Evolutionary conservation across 495 filamentous ascomycete species (phyloP), one percentile per base, ranked within the genome.

Genomic region (Penicillium antarcticum): DNA sequence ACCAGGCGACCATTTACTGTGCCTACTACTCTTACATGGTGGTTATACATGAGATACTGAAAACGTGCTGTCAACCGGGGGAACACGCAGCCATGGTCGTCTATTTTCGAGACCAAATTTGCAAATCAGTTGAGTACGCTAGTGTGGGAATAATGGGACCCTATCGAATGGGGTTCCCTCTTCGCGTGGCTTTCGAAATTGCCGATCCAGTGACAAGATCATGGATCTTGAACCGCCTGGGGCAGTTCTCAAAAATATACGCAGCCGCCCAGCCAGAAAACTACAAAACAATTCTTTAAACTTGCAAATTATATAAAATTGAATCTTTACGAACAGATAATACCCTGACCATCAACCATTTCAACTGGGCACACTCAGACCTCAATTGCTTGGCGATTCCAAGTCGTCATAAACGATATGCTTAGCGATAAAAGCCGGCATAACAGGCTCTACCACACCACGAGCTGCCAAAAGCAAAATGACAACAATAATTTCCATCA

Each of bases 101-200:
- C 19, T 66, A 65, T 49, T 70, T 61, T 26, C 53, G 63, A 13
- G 69, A 70, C 51, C 63, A 65, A 51, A 68, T 70, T 19, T 72
- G 69, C 57, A 64, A 51, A 33, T 71, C 68, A 5, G 58, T 72
- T 10, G 67, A 70, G 50, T 68, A 62, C 33, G 62, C 56, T 21
- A 37, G 59, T 8, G 56, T 52, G 14, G 66, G 69, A 7, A 40
- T 63, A n/a, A 52, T 70, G 14, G 65, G 69, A 0, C 69, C 65
- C 12, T 70, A 63, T 42, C 58, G 63, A 48, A 55, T 67, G 51
- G 69, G 58, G 1, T 69, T 71, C 36, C 40, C 66, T 11, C 44
- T 71, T 21, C 57, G 53, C n/a, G 65, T 69, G 13, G 68, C 58
- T 3, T 58, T 63, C 11, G 65, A 71, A 48, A 54, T 66, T 37